These are phyloP conservation scores for Pleurozium schreberi DNA, from an alignment of 225 moss, liverwort and hornwort species.

Conservation along the genomic window DNA sequence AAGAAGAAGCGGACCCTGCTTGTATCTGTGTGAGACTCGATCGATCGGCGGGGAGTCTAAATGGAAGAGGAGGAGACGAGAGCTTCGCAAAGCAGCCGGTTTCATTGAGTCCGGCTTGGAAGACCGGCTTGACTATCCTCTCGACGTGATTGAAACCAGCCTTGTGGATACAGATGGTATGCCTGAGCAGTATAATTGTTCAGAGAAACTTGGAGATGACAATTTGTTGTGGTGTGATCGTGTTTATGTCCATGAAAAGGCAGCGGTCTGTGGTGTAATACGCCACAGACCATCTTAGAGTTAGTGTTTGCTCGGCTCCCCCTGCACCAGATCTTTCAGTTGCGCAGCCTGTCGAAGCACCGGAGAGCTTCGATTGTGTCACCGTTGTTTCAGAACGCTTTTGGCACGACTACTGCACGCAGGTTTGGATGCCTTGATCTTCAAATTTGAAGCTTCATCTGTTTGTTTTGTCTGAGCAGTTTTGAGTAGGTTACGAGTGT, in stretches of 20 bases:
- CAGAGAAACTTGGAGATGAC: not conserved
- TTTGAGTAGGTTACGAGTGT: not conserved
- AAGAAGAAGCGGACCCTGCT: not conserved
- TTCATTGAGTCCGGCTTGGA: not conserved
- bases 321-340: conserved; percentile 11
- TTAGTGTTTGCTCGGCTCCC: conserved; percentile 21
- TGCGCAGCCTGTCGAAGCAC: conserved; percentile 9
- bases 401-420: conserved; percentile 2
- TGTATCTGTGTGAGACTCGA: conserved; percentile 3
- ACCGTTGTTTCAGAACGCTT: conserved; percentile 17
- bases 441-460: not conserved
- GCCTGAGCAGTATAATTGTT: not conserved
- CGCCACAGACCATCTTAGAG: conserved; percentile 9
- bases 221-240: conserved; percentile 6
- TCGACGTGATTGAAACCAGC: not conserved
- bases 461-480: not conserved
- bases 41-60: not conserved
- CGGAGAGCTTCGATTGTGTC: conserved; percentile 8
- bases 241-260: conserved; percentile 24
- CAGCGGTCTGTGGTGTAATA: conserved; percentile 5
- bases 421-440: not conserved
- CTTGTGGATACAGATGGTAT: not conserved
- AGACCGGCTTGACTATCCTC: not conserved
- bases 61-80: not conserved
- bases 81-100: not conserved